Conservation (phyloP, 768 basidiomycete genomes). For the Leccinum incarnatum region DNA sequence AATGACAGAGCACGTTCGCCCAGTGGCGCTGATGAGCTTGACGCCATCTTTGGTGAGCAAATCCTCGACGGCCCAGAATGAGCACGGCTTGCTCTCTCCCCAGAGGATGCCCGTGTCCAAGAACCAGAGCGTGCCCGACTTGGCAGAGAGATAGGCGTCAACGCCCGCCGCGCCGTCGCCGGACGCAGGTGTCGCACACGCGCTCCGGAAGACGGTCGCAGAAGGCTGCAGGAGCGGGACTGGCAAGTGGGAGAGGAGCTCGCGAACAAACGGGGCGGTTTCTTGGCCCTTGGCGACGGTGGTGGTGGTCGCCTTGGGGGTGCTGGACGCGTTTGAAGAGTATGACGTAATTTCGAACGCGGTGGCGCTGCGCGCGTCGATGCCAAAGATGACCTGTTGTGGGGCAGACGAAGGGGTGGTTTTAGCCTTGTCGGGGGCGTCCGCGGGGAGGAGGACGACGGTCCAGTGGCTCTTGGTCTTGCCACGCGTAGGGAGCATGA, state of each 20-base stretch:
- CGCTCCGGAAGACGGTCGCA: conserved; percentile 54
- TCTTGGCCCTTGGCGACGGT: conserved; percentile 49
- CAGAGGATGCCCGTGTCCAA: conserved; percentile 63
- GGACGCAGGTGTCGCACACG: conserved; percentile 35
- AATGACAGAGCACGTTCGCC: conserved; percentile 64
- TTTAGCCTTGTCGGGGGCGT: conserved; percentile 46
- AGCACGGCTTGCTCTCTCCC: conserved; percentile 74
- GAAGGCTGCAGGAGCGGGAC: conserved; percentile 48
- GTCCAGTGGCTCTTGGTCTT: conserved; percentile 74
- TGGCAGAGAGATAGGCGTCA: conserved; percentile 70
- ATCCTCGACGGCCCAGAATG: conserved; percentile 68
- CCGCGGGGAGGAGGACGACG: conserved; percentile 57
- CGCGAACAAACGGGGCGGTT: conserved; percentile 47
- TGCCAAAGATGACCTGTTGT: conserved; percentile 66
- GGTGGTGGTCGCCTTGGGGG: conserved; percentile 26
- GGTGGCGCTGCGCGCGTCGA: conserved; percentile 54
- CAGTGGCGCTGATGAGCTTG: conserved; percentile 58
- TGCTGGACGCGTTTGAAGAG: conserved; percentile 14
- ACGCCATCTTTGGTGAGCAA: conserved; percentile 53
- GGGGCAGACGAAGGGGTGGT: conserved; percentile 32
- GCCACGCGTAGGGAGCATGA: conserved; percentile 72
- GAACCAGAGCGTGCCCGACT: conserved; percentile 72
- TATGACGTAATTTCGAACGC: conserved; percentile 45
- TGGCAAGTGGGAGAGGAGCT: conserved; percentile 50
- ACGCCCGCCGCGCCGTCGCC: conserved; percentile 54